A percentile compares a stretch with the other conserved stretches of the same genome.
Evolutionary conservation across 148 eudicot species (phyloP).

Genomic region (Mesembryanthemum crystallinum): DNA sequence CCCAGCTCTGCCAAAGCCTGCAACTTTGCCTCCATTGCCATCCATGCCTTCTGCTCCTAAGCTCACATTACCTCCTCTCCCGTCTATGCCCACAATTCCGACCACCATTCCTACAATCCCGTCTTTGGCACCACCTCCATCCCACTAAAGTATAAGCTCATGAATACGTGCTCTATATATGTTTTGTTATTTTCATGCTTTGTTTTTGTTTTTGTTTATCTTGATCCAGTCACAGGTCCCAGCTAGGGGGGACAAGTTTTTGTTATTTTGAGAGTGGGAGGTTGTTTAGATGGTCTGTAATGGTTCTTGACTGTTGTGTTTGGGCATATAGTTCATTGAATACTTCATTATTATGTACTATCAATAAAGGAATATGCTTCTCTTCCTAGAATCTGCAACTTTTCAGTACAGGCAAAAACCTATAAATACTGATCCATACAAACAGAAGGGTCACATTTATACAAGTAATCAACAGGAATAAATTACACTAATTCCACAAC

Average conservation of each 20-base stretch:
- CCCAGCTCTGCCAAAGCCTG: constrained; percentile 22
- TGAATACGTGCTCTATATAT: background rate
- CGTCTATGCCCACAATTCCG: constrained; percentile 22
- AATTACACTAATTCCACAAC: too few species aligned
- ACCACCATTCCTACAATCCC: constrained; percentile 7
- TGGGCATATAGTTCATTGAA: too few species aligned
- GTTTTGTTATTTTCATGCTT: too few species aligned
- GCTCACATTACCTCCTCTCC: constrained; percentile 19
- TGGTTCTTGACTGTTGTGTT: too few species aligned
- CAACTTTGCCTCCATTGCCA: constrained; percentile 25
- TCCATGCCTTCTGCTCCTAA: constrained; percentile 20
- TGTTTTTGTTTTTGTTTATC: too few species aligned
- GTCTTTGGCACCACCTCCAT: constrained; percentile 27
- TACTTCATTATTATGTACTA: too few species aligned
- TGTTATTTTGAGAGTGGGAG: background rate
- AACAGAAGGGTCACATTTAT: too few species aligned
- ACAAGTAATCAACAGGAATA: too few species aligned
- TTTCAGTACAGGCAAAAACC: too few species aligned
- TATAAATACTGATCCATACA: too few species aligned
- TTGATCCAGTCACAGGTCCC: background rate
- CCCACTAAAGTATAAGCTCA: constrained; percentile 10
- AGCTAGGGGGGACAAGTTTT: background rate
- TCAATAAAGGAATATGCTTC: too few species aligned
- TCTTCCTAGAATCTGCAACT: too few species aligned
- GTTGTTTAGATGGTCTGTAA: background rate